Evolutionary conservation across 805 yeast species (phyloP).

Genomic region (Candida ipomoeae): DNA sequence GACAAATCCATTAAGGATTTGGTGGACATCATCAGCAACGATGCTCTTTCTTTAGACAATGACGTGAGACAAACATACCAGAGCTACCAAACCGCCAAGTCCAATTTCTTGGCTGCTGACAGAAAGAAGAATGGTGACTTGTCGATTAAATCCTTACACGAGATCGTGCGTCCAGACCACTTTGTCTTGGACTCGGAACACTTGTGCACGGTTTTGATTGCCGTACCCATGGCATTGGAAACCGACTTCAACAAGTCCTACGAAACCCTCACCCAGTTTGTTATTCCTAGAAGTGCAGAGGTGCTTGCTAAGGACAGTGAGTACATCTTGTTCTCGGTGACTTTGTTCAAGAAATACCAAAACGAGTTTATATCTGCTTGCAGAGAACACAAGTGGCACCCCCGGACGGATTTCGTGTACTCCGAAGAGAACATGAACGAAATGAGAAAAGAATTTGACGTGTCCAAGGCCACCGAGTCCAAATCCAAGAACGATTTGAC

Average conservation of each 20-base stretch:
- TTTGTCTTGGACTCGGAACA: slow-evolving; percentile 85
- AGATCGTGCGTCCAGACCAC: slow-evolving; percentile 76
- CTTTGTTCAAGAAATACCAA: slow-evolving; percentile 78
- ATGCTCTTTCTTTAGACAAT: slow-evolving; percentile 76
- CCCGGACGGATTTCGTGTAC: slow-evolving; percentile 81
- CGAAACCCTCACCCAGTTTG: slow-evolving; percentile 74
- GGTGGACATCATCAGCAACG: slow-evolving; percentile 63
- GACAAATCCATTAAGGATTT: slow-evolving; percentile 80
- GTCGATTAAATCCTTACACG: slow-evolving; percentile 85
- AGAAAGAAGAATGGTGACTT: slow-evolving; percentile 92
- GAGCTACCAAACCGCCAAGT: slow-evolving; percentile 74
- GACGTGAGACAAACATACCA: slow-evolving; percentile 79
- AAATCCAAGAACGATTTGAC: slow-evolving; percentile 71
- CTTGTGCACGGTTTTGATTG: slow-evolving; percentile 78
- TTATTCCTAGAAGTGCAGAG: slow-evolving; percentile 87
- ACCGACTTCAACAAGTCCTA: slow-evolving; percentile 62
- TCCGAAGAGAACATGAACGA: slow-evolving; percentile 71
- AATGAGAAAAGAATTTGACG: slow-evolving; percentile 73
- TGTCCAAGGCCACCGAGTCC: slow-evolving; percentile 70
- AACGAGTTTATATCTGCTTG: slow-evolving; percentile 64
- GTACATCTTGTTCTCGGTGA: slow-evolving; percentile 67
- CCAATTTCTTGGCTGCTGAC: slow-evolving; percentile 81
- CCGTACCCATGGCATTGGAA: slow-evolving; percentile 69
- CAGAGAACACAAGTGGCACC: slow-evolving; percentile 85
- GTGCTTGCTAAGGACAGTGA: slow-evolving; percentile 70